phyloP scores from a whole-genome alignment of 306 rosid genomes.

The Ziziphus jujuba region DNA sequence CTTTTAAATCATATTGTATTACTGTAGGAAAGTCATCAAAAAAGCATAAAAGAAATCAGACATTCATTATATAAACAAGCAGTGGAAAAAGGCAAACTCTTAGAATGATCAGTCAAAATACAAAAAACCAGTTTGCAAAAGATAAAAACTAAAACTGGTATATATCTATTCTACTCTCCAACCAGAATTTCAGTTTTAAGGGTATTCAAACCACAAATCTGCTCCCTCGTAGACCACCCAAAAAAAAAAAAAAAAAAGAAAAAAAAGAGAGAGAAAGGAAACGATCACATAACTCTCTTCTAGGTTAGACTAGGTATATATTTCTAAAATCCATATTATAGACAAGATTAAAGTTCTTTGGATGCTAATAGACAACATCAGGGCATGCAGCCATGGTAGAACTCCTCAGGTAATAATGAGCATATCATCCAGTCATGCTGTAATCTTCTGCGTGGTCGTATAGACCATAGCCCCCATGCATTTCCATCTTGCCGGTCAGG shows the following conservation, averaged over 20 bases:
- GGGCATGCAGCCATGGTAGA: constrained; percentile 26
- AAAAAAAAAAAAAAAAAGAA: no score
- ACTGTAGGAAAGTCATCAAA: no score
- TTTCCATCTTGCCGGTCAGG: constrained; percentile 71
- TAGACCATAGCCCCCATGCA: constrained; percentile 47
- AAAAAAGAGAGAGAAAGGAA: background rate
- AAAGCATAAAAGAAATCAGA: background rate
- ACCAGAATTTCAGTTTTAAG: constrained; percentile 15
- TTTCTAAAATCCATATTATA: background rate
- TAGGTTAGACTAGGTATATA: constrained; percentile 16
- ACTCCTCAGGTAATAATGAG: constrained; percentile 12
- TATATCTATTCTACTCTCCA: constrained; percentile 28
- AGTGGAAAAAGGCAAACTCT: constrained; percentile 10
- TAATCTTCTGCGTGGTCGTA: constrained; percentile 59
- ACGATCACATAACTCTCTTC: background rate
- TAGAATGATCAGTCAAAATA: constrained; percentile 11
- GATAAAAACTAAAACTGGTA: constrained; percentile 20
- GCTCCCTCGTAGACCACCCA: constrained; percentile 8
- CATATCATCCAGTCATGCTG: constrained; percentile 50
- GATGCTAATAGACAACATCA: background rate
- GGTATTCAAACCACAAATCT: constrained; percentile 6
- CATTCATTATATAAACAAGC: constrained; percentile 10
- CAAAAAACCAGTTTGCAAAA: constrained; percentile 10
- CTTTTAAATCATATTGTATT: no score
- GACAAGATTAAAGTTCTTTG: constrained; percentile 1